These are phyloP conservation scores for Kandelia obovata DNA, from an alignment of 345 rosid species.

Conservation along the genomic window DNA sequence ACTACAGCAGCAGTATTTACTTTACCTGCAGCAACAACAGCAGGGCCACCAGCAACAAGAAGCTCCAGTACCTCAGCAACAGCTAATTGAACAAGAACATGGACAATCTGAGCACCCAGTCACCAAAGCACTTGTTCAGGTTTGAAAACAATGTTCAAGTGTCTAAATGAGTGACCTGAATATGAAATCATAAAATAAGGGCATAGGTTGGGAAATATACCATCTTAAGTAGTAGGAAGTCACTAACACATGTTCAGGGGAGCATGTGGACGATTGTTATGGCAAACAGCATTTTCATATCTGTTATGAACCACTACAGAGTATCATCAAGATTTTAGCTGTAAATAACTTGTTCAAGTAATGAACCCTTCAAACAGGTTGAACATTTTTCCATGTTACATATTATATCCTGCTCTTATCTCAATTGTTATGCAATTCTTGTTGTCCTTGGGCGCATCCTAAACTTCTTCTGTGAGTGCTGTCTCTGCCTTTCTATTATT, in stretches of 20 bases:
- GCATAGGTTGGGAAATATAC: not conserved
- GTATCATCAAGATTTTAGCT: no score
- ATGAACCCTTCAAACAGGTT: no score
- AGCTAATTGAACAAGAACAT: constrained; percentile 23
- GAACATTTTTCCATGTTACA: no score
- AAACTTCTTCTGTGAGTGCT: not conserved
- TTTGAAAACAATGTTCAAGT: not conserved
- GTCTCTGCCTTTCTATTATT: not conserved
- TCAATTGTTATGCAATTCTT: no score
- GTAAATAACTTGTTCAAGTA: no score
- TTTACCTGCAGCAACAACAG: constrained; percentile 12
- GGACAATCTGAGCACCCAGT: constrained; percentile 25
- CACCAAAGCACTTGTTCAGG: constrained; percentile 26
- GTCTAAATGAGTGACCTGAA: not conserved
- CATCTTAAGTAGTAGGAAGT: not conserved
- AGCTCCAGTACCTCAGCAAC: not conserved
- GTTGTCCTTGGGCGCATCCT: no score
- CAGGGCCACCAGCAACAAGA: constrained; percentile 14
- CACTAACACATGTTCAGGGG: no score
- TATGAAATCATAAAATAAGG: not conserved
- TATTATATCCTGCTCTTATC: no score
- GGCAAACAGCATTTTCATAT: no score
- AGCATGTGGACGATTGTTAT: no score
- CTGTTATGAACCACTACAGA: no score
- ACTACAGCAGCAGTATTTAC: constrained; percentile 14